phyloP scores from a whole-genome alignment of 257 asterid species.

The Handroanthus guayacan region DNA sequence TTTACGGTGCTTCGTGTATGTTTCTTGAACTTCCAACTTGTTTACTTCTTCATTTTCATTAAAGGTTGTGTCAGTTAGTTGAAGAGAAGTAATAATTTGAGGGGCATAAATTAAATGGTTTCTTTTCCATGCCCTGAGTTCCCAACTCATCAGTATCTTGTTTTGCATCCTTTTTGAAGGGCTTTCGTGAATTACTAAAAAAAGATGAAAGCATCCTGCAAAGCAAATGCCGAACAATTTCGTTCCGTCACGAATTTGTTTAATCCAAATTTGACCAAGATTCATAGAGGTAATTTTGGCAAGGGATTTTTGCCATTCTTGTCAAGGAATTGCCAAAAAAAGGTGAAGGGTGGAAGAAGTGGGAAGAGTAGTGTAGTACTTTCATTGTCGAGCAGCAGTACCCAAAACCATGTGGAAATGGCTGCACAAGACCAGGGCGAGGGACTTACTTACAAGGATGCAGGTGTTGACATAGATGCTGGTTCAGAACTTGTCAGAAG shows the following conservation, averaged over 20 bases:
- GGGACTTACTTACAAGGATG: constrained; percentile 83
- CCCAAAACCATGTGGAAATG: constrained; percentile 35
- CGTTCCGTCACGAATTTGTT: constrained; percentile 33
- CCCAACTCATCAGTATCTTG: no score
- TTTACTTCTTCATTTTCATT: no score
- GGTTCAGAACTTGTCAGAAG: constrained; percentile 92
- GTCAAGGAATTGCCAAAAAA: constrained; percentile 34
- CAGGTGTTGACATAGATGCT: constrained; percentile 97
- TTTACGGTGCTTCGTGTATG: no score
- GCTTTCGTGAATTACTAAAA: constrained; percentile 6
- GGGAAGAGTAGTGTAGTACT: constrained; percentile 34
- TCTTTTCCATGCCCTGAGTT: no score
- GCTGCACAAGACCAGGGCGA: constrained; percentile 42
- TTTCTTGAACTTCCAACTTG: no score
- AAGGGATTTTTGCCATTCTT: constrained; percentile 38
- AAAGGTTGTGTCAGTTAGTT: no score
- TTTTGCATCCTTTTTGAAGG: constrained; percentile 26
- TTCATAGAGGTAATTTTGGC: constrained; percentile 11
- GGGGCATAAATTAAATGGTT: no score
- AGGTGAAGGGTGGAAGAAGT: constrained; percentile 33
- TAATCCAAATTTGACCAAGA: constrained; percentile 28
- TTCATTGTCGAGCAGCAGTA: constrained; percentile 43
- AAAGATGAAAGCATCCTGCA: constrained; percentile 48
- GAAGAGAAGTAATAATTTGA: no score
- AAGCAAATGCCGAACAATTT: constrained; percentile 42